Evolutionary conservation across 768 basidiomycete genomes (phyloP), one percentile per base, ranked within the genome.

Genomic region (Thelephora aurantiotincta): DNA sequence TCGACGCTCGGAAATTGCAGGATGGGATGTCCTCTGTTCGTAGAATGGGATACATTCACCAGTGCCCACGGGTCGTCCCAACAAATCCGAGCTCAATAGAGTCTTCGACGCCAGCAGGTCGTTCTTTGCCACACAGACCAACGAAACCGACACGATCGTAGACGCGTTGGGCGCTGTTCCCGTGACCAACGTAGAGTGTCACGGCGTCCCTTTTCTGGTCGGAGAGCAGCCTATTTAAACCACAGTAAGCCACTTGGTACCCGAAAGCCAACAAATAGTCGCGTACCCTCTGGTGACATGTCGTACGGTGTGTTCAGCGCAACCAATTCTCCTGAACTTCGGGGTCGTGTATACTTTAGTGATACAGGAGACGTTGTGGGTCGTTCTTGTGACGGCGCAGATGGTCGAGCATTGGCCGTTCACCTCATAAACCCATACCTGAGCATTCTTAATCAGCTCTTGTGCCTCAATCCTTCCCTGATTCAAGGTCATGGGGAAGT

Each of bases 321-420:
- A 71, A 5, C 77, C 71, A 33, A 57, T 58, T 11, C 68, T 61
- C 48, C 75, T 59, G 65, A 65, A 74, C 20, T 55, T 54, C 0
- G 66, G 63, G 30, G 67, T 65, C 16, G 76, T 78, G 55, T 71
- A 75, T 1, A 77, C 75, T 57, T 78, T 78, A 6, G 75, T 75
- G 52, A 78, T 74, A 2, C 72, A 74, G 12, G 72, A 68, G 19
- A 75, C 71, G 11, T 61, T 63, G 48, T 64, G 57, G 11, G 71
- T 72, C 45, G 65, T 65, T n/a, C 75, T 70, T n/a, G 76, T 72
- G 18, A 71, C 74, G 13, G 76, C 76, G 42, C 74, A 76, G 36
- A 78, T 69, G 16, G 69, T 71, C 3, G 73, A 65, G 44, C 73
- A 58, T 44, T 65, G 61, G 1, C 63, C 62, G 11, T 57, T 50